A percentile compares a stretch with the other conserved stretches of the same genome.
Evolutionary conservation across 2,329 filamentous ascomycete species (phyloP).

Genomic region (Cercospora berteroae): DNA sequence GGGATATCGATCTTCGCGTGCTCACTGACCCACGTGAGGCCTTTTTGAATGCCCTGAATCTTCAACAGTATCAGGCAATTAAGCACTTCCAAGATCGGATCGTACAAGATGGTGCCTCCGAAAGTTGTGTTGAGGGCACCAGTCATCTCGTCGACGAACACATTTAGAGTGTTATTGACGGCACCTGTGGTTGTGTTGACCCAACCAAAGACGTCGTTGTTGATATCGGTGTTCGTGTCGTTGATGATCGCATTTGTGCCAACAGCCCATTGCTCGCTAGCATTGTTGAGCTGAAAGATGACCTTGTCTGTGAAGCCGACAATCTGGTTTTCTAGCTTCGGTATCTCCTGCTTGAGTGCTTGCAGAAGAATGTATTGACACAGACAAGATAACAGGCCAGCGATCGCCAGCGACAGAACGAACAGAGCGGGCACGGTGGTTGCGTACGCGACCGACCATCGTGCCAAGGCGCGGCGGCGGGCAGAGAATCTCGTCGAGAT

Average conservation of each 20-base stretch:
- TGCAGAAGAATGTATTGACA: slow-evolving; percentile 79
- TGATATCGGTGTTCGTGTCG: slow-evolving; percentile 67
- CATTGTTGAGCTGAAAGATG: slow-evolving; percentile 66
- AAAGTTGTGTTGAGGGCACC: slow-evolving; percentile 73
- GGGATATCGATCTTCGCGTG: slow-evolving; percentile 82
- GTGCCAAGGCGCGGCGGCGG: slow-evolving; percentile 67
- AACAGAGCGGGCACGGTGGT: slow-evolving; percentile 84
- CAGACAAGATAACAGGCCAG: slow-evolving; percentile 77
- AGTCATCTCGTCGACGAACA: slow-evolving; percentile 75
- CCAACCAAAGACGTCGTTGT: slow-evolving; percentile 80
- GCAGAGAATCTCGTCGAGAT: slow-evolving; percentile 62
- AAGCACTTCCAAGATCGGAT: slow-evolving; percentile 75
- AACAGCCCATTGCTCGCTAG: slow-evolving; percentile 72
- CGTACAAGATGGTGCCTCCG: slow-evolving; percentile 74
- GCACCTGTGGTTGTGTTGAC: slow-evolving; percentile 79
- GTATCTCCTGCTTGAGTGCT: slow-evolving; percentile 71
- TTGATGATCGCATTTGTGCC: slow-evolving; percentile 72
- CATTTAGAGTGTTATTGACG: slow-evolving; percentile 80
- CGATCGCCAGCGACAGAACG: slow-evolving; percentile 75
- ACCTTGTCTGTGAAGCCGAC: slow-evolving; percentile 77
- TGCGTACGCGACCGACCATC: slow-evolving; percentile 85
- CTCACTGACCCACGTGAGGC: slow-evolving; percentile 89
- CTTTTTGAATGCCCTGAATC: slow-evolving; percentile 77
- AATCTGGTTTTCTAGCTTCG: slow-evolving; percentile 70
- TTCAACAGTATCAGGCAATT: slow-evolving; percentile 88